Evolutionary conservation across 306 rosid genomes (phyloP).

Genomic region (Quercus agrifolia): DNA sequence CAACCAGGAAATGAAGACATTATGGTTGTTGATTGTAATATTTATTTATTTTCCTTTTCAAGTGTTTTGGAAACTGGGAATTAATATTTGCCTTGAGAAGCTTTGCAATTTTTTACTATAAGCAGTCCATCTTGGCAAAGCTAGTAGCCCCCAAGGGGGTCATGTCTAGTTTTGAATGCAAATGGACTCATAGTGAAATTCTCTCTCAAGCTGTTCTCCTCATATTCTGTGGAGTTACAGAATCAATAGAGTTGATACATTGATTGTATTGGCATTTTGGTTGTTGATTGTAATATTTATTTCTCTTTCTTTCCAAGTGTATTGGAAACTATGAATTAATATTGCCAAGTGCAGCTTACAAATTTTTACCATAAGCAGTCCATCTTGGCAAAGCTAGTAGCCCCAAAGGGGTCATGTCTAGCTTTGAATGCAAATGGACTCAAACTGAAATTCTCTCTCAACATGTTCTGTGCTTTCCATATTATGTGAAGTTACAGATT

Average conservation of each 20-base stretch:
- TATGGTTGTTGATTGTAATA: background rate
- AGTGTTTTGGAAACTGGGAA: background rate
- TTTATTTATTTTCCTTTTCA: background rate
- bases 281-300: background rate
- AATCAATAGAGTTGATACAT: slow-evolving; percentile 46
- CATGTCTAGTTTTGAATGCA: slow-evolving; percentile 68
- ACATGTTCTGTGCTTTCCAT: slow-evolving; percentile 22
- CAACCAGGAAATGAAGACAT: background rate
- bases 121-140: slow-evolving; percentile 74
- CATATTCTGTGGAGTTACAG: slow-evolving; percentile 29
- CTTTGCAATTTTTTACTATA: background rate
- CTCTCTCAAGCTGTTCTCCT: slow-evolving; percentile 30
- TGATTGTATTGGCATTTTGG: background rate
- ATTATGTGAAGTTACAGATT: slow-evolving; percentile 19
- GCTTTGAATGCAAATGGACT: slow-evolving; percentile 43
- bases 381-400: slow-evolving; percentile 47
- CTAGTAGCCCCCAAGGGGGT: slow-evolving; percentile 36
- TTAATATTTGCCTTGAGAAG: background rate
- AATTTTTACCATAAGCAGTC: slow-evolving; percentile 10
- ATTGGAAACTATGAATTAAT: background rate
- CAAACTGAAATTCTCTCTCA: background rate
- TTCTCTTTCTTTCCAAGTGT: background rate
- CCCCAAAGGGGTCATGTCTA: slow-evolving; percentile 8
- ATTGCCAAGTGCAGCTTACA: background rate
- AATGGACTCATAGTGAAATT: slow-evolving; percentile 41